phyloP scores from a whole-genome alignment of 2,329 filamentous ascomycete genomes.

The Orbilia oligospora region DNA sequence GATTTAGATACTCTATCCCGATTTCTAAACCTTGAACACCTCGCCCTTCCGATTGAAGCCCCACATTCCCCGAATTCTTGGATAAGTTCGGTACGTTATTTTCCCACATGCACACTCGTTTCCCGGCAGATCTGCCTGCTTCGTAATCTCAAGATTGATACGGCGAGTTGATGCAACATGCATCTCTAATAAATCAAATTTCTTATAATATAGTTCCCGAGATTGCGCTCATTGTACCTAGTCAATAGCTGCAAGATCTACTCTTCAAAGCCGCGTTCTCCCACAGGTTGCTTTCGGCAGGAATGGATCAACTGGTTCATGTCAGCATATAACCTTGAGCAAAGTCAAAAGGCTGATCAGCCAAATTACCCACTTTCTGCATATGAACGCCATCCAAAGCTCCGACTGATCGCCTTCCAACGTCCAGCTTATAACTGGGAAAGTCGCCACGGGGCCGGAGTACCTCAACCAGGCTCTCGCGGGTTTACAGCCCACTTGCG shows the following conservation, averaged over 20 bases:
- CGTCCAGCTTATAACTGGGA: neutral
- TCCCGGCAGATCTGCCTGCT: too few relatives aligned
- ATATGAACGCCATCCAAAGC: neutral
- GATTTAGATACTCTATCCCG: neutral
- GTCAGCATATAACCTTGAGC: neutral
- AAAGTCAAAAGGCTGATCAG: neutral
- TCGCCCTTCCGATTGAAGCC: neutral
- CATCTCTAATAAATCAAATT: neutral
- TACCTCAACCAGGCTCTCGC: neutral
- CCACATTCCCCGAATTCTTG: neutral
- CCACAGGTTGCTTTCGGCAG: neutral
- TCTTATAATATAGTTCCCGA: neutral
- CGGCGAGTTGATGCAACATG: neutral
- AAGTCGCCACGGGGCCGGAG: neutral
- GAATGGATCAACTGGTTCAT: constrained; percentile 20
- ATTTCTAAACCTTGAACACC: neutral
- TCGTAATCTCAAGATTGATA: neutral
- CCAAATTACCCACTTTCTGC: neutral
- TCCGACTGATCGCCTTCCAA: constrained; percentile 7
- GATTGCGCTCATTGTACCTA: neutral
- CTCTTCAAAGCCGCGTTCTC: neutral
- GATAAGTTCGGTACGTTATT: constrained; percentile 7
- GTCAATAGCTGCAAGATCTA: constrained; percentile 18
- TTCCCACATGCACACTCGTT: too few relatives aligned
- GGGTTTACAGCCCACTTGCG: constrained; percentile 4